Base-by-base conservation (phyloP, 805 yeast genomes). In the Zygotorulaspora chibaensis region DNA sequence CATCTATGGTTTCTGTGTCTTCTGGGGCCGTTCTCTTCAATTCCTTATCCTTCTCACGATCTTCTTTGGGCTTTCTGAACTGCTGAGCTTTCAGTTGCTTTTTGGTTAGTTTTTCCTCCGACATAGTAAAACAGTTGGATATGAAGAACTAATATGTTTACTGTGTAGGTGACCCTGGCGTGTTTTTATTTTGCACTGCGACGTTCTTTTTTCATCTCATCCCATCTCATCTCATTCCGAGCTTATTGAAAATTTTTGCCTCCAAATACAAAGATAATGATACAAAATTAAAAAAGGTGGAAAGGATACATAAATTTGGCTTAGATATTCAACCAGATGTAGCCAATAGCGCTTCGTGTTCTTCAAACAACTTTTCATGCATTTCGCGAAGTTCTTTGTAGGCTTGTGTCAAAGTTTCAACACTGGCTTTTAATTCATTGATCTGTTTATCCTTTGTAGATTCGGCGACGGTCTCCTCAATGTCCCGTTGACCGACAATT, bases 301-400 rank as follows among this genome's bases (percentile, higher is more conserved):
- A 3, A 26, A 30, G 38, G 12, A 34, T 20, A 20, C 25, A 20
- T 20, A 20, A 7, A 5, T 20, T 7, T 20, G 25, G 7, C 25
- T 20, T 20, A 5, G 25, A 20, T 20, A 13, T 5, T 33, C 36
- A 33, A 33, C 18, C n/a, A 33, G 20, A 33, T 30, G 38, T 42
- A 12, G 46, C 47, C 7, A 49, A 33, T 40, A 73, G 58, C 42
- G 71, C 63, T 23, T 74, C 62, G 54, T 79, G 81, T 47, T 80
- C 80, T 16, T 67, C 62, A 50, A 71, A 73, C 52, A 83, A 67
- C 46, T 75, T 77, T 53, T 82, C 85, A 57, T 84, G 82, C 67
- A 78, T 75, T 23, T 67, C 65, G 61, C 81, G 74, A 50, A 84
- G 63, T 26, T 80, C 81, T 10, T 69, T 66, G 64, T 84, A 83